These are phyloP conservation scores for Clarireedia hainanense DNA, from an alignment of 2,329 filamentous ascomycete genomes.

Conservation along the genomic window DNA sequence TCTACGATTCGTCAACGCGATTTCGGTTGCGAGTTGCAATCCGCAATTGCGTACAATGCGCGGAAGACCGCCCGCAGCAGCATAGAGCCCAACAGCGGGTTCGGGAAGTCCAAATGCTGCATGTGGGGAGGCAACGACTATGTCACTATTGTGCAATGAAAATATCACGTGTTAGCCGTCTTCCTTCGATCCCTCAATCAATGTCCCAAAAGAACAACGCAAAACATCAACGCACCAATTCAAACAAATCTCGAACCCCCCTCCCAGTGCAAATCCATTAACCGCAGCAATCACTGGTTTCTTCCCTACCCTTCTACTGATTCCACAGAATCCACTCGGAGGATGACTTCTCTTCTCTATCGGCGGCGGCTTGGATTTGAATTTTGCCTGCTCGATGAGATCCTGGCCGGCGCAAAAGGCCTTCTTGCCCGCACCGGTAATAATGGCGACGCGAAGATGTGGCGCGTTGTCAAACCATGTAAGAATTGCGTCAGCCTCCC, in stretches of 20 bases:
- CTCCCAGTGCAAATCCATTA: conserved; percentile 69
- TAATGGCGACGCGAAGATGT: conserved; percentile 50
- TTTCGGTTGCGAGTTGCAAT: conserved; percentile 60
- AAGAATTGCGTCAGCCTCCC: conserved; percentile 40
- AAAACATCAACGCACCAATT: conserved; percentile 39
- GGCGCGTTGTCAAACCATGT: conserved; percentile 56
- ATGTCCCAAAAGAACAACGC: background rate
- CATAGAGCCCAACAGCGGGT: conserved; percentile 60
- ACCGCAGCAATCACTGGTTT: conserved; percentile 74
- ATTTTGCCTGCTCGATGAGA: conserved; percentile 49
- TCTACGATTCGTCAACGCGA: conserved; percentile 56
- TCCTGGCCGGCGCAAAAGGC: conserved; percentile 65
- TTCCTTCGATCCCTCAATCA: too few relatives aligned
- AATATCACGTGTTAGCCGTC: background rate
- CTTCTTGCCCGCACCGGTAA: conserved; percentile 52
- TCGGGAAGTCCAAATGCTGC: conserved; percentile 67
- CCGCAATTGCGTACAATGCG: conserved; percentile 57
- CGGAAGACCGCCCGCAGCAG: conserved; percentile 63
- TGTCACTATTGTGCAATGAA: conserved; percentile 41
- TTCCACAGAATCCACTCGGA: conserved; percentile 50
- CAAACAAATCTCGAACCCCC: conserved; percentile 62
- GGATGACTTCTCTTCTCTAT: conserved; percentile 27
- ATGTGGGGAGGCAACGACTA: conserved; percentile 53
- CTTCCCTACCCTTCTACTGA: conserved; percentile 58
- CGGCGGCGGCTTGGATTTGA: conserved; percentile 30